Evolutionary conservation across 257 asterid species (phyloP).

Genomic region (Nicotiana tabacum): DNA sequence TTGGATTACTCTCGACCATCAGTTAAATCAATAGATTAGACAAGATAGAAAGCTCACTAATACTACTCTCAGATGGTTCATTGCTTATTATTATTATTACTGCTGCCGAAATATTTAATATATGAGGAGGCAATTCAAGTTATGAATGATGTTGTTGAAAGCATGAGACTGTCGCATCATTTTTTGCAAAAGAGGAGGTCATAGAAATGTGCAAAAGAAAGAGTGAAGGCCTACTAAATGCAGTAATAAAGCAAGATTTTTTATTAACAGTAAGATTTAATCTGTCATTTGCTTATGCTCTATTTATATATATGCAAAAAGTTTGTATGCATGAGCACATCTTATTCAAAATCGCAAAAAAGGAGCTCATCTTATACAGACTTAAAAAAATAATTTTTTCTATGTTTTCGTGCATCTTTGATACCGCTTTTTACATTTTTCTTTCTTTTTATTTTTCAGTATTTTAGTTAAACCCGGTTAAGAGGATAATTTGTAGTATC

Average conservation of each 20-base stretch:
- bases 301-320: conserved; percentile 54
- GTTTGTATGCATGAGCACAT: conserved; percentile 86
- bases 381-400: conserved; percentile 24
- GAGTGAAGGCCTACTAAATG: conserved; percentile 4
- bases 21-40: background rate
- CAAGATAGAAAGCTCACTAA: background rate
- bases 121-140: conserved; percentile 6
- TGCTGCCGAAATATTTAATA: background rate
- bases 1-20: too few relatives aligned
- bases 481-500: background rate
- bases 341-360: conserved; percentile 34
- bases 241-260: background rate
- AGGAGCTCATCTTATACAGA: too few relatives aligned
- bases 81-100: too few relatives aligned
- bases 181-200: conserved; percentile 12
- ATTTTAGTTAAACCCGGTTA: too few relatives aligned
- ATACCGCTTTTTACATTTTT: background rate
- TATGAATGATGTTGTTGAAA: background rate
- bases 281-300: conserved; percentile 34
- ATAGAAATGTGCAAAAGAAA: background rate
- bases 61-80: background rate
- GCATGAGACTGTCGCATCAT: background rate
- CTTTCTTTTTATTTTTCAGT: too few relatives aligned
- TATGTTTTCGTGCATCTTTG: conserved; percentile 70
- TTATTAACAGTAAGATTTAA: conserved; percentile 34